Base-by-base conservation (phyloP, 345 rosid species). In the Populus deltoides region DNA sequence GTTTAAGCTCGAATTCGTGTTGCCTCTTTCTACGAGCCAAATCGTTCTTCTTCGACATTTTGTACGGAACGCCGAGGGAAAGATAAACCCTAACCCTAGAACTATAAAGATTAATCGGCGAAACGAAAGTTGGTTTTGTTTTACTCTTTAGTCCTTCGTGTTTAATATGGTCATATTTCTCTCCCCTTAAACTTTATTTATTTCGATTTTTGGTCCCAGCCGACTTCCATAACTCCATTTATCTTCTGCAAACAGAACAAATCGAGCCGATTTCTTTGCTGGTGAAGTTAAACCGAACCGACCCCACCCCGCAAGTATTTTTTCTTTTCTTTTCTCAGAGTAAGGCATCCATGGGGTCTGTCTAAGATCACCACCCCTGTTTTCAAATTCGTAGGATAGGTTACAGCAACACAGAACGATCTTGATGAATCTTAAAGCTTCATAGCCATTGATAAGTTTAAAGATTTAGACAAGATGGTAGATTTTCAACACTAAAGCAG, bases 11-110 rank as follows among this genome's bases (percentile, higher is more conserved):
- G 85, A 90, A 94, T 18, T 91, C 97, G 82, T 97, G 88, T 77
- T 90, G 99, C 75, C 82, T 88, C 89, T 90, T 97, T 78, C 99
- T 86, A 11, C 88, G 88, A 57, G 89, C 86, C 81, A 97, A 86
- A 81, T 86, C 83, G 86, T 97, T 97, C 92, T 97, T 97, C 97
- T 94, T 97, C 89, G 99, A 97, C 99, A 97, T 85, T 77, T 81
- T 29, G 65, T n/a, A 31, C 16, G 41, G 39, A 51, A 27, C 15
- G 2, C 68, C 74, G 27, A 69, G 16, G n/a, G 22, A 31, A 45
- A 5, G 45, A 8, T 36, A 70, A 70, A 75, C 82, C 75, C 79
- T 75, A 80, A 76, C 75, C 79, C 79, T 70, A 70, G 43, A 51
- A 22, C 62, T 9, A 10, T 3, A 57, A 57, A 24, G 27, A n/a